Evolutionary conservation across 1,284 basidiomycete species (phyloP).

Genomic region (Austropuccinia psidii): DNA sequence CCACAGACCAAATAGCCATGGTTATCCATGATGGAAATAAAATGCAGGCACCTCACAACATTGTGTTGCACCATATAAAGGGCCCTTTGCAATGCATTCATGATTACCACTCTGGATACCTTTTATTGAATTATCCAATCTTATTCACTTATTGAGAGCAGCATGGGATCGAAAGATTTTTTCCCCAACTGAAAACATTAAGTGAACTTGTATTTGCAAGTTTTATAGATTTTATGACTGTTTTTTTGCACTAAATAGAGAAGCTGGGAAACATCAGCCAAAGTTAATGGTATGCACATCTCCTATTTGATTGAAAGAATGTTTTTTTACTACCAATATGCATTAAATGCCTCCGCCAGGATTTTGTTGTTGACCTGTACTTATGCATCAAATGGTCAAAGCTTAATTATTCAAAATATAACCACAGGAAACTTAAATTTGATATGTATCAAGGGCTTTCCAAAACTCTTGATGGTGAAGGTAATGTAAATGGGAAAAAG

Average conservation of each 20-base stretch:
- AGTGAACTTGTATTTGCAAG: neutral
- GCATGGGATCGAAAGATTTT: neutral
- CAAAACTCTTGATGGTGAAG: neutral
- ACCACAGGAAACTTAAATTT: constrained; percentile 50
- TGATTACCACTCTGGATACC: neutral
- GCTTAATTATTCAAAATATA: constrained; percentile 42
- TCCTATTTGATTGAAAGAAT: neutral
- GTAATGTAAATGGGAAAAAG: constrained; percentile 46
- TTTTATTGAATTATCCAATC: neutral
- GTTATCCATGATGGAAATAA: no score
- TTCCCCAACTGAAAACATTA: neutral
- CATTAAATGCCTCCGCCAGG: constrained; percentile 48
- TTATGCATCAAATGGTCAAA: constrained; percentile 44
- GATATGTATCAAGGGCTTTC: constrained; percentile 39
- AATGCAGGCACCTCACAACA: no score
- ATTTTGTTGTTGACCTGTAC: constrained; percentile 49
- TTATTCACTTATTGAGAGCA: constrained; percentile 9
- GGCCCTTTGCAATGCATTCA: no score
- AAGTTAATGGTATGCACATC: neutral
- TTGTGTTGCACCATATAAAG: no score
- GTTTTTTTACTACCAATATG: neutral
- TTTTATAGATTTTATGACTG: neutral
- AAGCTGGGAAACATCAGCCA: neutral
- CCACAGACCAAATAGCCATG: no score
- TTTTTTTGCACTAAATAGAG: neutral